These are phyloP conservation scores for Penicillium sp. DNA, from an alignment of 2,329 filamentous ascomycete genomes.

Conservation along the genomic window DNA sequence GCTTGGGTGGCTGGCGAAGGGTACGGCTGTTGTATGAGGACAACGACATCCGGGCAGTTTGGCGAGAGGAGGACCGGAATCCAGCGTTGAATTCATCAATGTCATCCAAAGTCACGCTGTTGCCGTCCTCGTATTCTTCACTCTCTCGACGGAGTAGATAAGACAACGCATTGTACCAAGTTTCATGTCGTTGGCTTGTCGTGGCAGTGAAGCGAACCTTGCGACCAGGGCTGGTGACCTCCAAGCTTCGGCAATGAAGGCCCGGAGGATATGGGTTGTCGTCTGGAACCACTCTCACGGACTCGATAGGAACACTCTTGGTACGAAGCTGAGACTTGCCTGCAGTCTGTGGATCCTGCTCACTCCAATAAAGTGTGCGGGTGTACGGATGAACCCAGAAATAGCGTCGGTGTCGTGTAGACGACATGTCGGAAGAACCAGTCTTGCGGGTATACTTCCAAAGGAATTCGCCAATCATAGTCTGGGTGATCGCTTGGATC, in stretches of 20 bases:
- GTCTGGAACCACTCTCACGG: conserved; percentile 86
- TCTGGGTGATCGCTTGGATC: conserved; percentile 99
- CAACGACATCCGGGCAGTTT: conserved; percentile 63
- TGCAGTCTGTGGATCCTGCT: conserved; percentile 77
- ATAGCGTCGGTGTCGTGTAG: conserved; percentile 87
- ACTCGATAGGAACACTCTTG: conserved; percentile 93
- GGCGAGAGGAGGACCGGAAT: conserved; percentile 55
- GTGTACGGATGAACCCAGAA: conserved; percentile 99
- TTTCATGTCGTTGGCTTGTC: conserved; percentile 92
- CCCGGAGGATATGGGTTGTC: conserved; percentile 95
- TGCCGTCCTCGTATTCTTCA: conserved; percentile 57
- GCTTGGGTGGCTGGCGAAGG: conserved; percentile 66
- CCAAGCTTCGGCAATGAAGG: conserved; percentile 87
- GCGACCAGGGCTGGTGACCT: conserved; percentile 85
- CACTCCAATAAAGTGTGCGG: conserved; percentile 94
- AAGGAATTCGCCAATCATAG: conserved; percentile 98
- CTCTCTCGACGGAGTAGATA: conserved; percentile 83
- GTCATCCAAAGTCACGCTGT: conserved; percentile 62
- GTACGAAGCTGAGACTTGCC: conserved; percentile 74
- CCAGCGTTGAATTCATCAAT: conserved; percentile 81
- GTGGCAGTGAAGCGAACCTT: conserved; percentile 92
- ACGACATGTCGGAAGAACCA: conserved; percentile 84
- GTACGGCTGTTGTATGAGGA: conserved; percentile 79
- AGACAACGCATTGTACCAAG: conserved; percentile 96
- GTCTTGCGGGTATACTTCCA: conserved; percentile 99